Evolutionary conservation across 345 rosid genomes (phyloP), one percentile per base, ranked within the genome.

Genomic region (Linum usitatissimum): DNA sequence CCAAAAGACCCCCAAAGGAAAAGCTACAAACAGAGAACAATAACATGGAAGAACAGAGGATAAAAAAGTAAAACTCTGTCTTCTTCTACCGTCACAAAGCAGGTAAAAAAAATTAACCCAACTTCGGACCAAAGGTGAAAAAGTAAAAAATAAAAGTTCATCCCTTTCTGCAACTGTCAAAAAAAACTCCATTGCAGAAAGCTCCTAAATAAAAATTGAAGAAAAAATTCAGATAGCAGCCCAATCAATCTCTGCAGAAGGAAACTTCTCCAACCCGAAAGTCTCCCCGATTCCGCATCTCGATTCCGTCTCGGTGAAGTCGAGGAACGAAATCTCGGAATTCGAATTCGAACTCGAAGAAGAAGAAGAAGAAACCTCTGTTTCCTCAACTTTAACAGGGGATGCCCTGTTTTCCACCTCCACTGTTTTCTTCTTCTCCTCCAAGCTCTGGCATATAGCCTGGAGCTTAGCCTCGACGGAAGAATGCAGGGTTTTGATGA

Each of bases 211-310:
- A 23, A 40, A 49, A 42, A 55, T 30, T 42, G 9, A 45, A 23
- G 30, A 53, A 38, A 66, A 53, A 28, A 40, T 57, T 67, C 83
- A 20, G 78, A 79, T 66, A 71, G 73, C 66, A 77, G 83, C 91
- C 96, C 96, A 87, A 62, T 91, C 97, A 36, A 91, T 91, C 81
- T 91, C 96, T 72, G 80, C 80, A 0, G 96, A 91, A 13, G 93
- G 97, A 62, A 1, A 81, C 75, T 86, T 91, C 69, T 83, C 86
- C 79, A 86, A 67, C 28, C 74, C 72, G 13, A 86, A 80, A 70
- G 61, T 68, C 30, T 75, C 85, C 6, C 58, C 66, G 59, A 70
- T 81, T 14, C 73, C 84, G 78, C 82, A 78, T 19, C 20, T 60
- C 15, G 62, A 72, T 0, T 71, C 72, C 10, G 79, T 64, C 53